Base-by-base conservation (phyloP, 2,329 filamentous ascomycete species). In the Penicillium sp. region DNA sequence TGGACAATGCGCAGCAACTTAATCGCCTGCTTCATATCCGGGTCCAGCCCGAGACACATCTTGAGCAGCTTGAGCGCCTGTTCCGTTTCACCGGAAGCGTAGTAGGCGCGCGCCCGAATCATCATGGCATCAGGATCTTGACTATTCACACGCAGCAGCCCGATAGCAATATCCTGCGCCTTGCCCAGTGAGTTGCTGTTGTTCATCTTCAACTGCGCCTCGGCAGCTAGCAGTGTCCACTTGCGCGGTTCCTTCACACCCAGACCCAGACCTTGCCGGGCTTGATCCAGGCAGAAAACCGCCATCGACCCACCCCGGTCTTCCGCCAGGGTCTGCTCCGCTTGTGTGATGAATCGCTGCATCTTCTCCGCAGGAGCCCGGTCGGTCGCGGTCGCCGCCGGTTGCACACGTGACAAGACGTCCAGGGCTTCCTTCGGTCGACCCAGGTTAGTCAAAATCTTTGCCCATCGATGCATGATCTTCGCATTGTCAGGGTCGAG, bases 121-220 rank as follows among this genome's bases (percentile, higher is more conserved):
- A 95, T 85, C 47, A 98, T 71, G 1, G 90, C 92, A 67, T 98
- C 92, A 1, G 92, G 89, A 57, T 98, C 92, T 60, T 90, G 84
- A 62, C 74, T 87, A 70, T 96, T 96, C 59, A 77, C 74, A 36
- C 92, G 80, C 45, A 98, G 73, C 52, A 98, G 68, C 2, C 77
- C 78, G 79, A 95, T 95, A 54, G 88, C 88, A 37, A 96, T 80
- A 60, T 89, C 93, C 66, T 94, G 87, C 4, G 88, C 90, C 63
- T 95, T 89, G 22, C 88, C 89, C 6, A 95, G 72, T 8, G 87
- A 82, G 66, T 95, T 95, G 41, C 81, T 77, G 45, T 85, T 88
- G 42, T 85, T 87, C 82, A 96, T 93, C 69, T 89, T 90, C 44
- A 98, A 68, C 57, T 93, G 85, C 7, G 90, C 90, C 66, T 95